Conservation (phyloP, 2,329 filamentous ascomycete species). For the Dendryphion nanum region DNA sequence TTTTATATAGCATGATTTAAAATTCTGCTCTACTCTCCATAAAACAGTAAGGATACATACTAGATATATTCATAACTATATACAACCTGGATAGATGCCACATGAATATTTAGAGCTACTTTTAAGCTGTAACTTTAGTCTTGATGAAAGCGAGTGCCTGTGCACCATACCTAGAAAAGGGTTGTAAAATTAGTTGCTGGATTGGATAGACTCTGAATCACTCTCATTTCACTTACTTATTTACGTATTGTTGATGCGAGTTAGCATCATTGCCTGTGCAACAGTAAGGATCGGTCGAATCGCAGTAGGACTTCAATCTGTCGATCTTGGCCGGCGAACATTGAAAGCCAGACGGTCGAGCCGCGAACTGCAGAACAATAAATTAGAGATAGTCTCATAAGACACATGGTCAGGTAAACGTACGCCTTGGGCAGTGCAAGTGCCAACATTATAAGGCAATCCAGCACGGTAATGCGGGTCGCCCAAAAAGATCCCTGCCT, state of each 20-base stretch:
- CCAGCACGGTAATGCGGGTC: slow-evolving; percentile 59
- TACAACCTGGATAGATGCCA: no score
- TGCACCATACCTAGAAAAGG: no score
- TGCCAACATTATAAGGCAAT: slow-evolving; percentile 61
- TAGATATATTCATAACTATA: no score
- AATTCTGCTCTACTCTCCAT: no score
- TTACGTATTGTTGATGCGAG: slow-evolving; percentile 62
- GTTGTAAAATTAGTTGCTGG: no score
- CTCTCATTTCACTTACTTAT: no score
- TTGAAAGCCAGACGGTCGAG: slow-evolving; percentile 56
- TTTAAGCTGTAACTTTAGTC: slow-evolving; percentile 47
- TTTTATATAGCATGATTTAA: no score
- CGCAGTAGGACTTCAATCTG: slow-evolving; percentile 66
- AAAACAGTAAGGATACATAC: no score
- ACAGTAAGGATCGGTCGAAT: slow-evolving; percentile 64
- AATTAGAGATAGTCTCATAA: neutral
- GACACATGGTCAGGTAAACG: slow-evolving; percentile 25
- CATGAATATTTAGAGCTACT: no score
- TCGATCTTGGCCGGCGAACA: slow-evolving; percentile 52
- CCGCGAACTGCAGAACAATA: slow-evolving; percentile 53
- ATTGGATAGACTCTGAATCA: no score
- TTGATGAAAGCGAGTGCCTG: slow-evolving; percentile 61
- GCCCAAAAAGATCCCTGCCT: slow-evolving; percentile 65
- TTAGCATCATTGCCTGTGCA: slow-evolving; percentile 62
- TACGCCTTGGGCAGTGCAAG: slow-evolving; percentile 59